Evolutionary conservation across 768 basidiomycete species (phyloP), one percentile per base, ranked within the genome.

Genomic region (Suillus spraguei): DNA sequence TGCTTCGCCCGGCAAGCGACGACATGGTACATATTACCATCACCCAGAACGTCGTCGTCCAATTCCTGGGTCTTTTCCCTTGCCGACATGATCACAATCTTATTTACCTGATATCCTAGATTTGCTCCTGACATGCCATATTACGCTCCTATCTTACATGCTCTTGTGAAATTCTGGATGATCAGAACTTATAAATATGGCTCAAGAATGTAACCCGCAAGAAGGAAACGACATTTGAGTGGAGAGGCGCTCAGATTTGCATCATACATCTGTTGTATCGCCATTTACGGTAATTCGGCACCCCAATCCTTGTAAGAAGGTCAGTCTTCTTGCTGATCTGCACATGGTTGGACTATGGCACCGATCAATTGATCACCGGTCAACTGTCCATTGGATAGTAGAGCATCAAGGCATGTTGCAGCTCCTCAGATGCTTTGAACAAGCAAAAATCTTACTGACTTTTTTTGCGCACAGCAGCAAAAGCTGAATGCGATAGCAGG

Each of bases 21-120:
- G 90, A 35, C 89, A 92, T 73, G 84, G 85, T 39, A 94, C 91
- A 33, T 94, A 94, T 69, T 94, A 89, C 67, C 94, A 94, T 72
- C 94, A 94, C 73, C 94, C 94, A 0, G 94, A 95, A 70, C 81
- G 80, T 46, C 76, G 76, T 54, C 63, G 81, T 69, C 70, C 74
- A 0, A 79, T 89, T 63, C 89, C 88, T 5, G 89, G 88, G 5
- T 87, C 86, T 4, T 89, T 89, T 67, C 70, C 75, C 20, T 47
- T 46, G 1, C 52, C 32, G 61, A 54, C 55, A 70, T 36, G 33
- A 49, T 35, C 20, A 13, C 46, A 20, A 13, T 60, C 6, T 5
- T 38, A 50, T 54, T 38, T 49, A 52, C 50, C 9, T 54, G 9
- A 22, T 54, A 56, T 58, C 38, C 24, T 28, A 58, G 55, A 58